A percentile compares a stretch with the other conserved stretches of the same genome.
Conservation (phyloP, 345 rosid genomes). For the Lenwebbia sp. region DNA sequence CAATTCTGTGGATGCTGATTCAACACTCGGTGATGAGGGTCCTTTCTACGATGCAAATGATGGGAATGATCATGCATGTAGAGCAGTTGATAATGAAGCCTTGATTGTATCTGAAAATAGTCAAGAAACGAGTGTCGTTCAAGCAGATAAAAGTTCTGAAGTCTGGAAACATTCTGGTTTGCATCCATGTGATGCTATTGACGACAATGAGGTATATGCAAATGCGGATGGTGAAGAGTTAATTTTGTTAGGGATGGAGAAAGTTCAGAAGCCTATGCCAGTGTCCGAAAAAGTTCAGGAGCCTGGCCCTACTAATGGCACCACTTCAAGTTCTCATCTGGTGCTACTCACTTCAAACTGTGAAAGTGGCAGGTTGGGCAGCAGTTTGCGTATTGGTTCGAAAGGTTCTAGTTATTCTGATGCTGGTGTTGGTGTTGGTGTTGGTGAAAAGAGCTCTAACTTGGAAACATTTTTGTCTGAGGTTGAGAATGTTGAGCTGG, state of each 20-base stretch:
- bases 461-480: not conserved
- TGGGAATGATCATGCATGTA: not conserved
- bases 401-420: not conserved
- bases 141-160: not conserved
- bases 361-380: not conserved
- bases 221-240: slow-evolving; percentile 35
- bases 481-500: not conserved
- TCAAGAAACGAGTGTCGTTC: not conserved
- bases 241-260: slow-evolving; percentile 25
- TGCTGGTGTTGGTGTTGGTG: not conserved
- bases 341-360: not conserved
- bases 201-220: slow-evolving; percentile 1
- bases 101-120: not conserved
- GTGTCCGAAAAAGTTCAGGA: not conserved
- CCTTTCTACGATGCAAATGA: not conserved
- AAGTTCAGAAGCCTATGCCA: slow-evolving; percentile 3
- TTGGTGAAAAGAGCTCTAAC: not conserved
- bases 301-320: not conserved
- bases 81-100: not conserved
- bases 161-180: not conserved
- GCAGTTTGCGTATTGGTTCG: not conserved
- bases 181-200: not conserved
- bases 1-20: not conserved
- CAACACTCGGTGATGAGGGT: not conserved
- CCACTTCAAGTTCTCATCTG: not conserved